Base-by-base conservation (phyloP, 345 rosid species). In the Boechera retrofracta region DNA sequence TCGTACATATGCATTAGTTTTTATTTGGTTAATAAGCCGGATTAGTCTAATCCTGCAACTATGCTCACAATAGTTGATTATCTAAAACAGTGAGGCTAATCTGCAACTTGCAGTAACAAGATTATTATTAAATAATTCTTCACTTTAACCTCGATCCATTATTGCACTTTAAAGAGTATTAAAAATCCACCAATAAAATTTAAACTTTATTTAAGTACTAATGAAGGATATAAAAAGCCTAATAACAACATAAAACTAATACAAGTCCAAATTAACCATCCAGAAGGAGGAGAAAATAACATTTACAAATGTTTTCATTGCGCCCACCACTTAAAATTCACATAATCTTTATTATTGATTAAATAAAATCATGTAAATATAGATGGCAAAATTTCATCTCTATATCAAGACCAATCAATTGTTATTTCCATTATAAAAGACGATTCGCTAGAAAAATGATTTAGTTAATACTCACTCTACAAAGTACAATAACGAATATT, bases 31-130 rank as follows among this genome's bases (percentile, higher is more conserved):
- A 11, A 12, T 24, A 12, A 67, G 36, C 33, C 13, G 6, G 33
- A 26, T 26, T 26, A 26, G 28, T 26, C 28, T 10, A 52, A 16
- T 8, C 24, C 7, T 53, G 57, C 28, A 18, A 3, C 54, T 16
- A 16, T 49, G 55, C 3, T 21, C 41, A 18, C 15, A 12, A 10
- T 29, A 9, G 60, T 55, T 55, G 10, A 6, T 13, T 38, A 52
- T 36, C 35, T 7, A 26, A 51, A 68, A 24, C 72, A 52, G 36
- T 13, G 35, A 53, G 18, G 16, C 54, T 39, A 24, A 41, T 67
- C 24, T 67, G 53, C 29, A n/a, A 28, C 26, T 69, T 39, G 35
- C 36, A 28, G 42, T 68, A 26, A 26, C 28, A 68, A 68, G 9
- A 8, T 45, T 45, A 52, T 36, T 24, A 52, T 36, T 24, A 54